Evolutionary conservation across 1,284 basidiomycete species (phyloP).

Genomic region (Rhodotorula sp.): DNA sequence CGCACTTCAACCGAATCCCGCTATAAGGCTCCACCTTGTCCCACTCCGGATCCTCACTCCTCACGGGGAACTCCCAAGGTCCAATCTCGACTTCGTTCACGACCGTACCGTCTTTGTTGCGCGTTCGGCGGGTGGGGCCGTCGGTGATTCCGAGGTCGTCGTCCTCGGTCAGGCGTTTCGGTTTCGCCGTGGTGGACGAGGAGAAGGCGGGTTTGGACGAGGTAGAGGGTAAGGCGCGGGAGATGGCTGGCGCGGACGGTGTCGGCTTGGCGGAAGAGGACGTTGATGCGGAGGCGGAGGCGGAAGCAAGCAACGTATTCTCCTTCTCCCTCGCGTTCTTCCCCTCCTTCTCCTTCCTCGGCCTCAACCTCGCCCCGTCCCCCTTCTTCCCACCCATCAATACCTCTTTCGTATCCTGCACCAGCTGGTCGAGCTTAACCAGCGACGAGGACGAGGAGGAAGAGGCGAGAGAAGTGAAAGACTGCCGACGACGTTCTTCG

Average conservation of each 20-base stretch:
- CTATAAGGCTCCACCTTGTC: constrained; percentile 80
- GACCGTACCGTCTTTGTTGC: constrained; percentile 68
- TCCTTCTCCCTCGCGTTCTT: neutral
- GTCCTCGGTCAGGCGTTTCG: constrained; percentile 9
- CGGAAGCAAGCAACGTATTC: neutral
- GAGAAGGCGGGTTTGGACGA: neutral
- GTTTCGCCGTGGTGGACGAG: neutral
- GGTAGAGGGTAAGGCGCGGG: neutral
- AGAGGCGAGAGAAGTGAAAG: too few relatives aligned
- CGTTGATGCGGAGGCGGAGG: neutral
- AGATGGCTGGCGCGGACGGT: neutral
- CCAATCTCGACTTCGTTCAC: constrained; percentile 72
- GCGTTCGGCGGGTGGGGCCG: constrained; percentile 41
- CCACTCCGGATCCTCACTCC: constrained; percentile 66
- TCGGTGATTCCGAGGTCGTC: constrained; percentile 31
- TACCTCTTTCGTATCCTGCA: neutral
- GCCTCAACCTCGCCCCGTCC: neutral
- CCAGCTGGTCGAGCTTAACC: neutral
- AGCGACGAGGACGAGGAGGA: neutral
- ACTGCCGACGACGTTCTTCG: neutral
- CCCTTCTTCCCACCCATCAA: neutral
- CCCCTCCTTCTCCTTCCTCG: neutral
- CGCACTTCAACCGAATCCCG: constrained; percentile 75
- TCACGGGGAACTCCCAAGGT: constrained; percentile 64
- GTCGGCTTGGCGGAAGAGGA: neutral